Conservation (phyloP, 164 flowering plant genomes). For the Dillenia suffruticosa region DNA sequence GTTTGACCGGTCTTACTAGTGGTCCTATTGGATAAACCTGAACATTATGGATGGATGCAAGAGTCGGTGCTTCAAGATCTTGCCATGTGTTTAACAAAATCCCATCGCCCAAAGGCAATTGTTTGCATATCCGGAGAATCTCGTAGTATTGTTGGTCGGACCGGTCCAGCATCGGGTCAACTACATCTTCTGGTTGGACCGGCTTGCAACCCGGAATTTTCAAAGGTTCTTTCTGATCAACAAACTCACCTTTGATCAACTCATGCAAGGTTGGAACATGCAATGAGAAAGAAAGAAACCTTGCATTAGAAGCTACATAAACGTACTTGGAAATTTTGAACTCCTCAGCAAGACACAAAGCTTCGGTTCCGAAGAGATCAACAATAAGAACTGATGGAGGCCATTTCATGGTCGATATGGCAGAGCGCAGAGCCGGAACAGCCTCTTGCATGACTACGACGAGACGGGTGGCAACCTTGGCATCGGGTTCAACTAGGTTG, state of each 20-base stretch:
- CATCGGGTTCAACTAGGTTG: slow-evolving; percentile 1
- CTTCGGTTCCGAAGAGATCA: slow-evolving; percentile 14
- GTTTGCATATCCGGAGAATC: neutral
- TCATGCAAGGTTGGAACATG: slow-evolving; percentile 11
- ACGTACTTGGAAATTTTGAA: slow-evolving; percentile 11
- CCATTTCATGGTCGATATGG: neutral
- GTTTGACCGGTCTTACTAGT: neutral
- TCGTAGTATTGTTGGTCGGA: slow-evolving; percentile 1
- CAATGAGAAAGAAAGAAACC: slow-evolving; percentile 5
- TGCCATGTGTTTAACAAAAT: slow-evolving; percentile 13
- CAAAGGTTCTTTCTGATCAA: slow-evolving; percentile 8
- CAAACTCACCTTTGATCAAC: slow-evolving; percentile 9
- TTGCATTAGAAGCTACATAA: slow-evolving; percentile 9
- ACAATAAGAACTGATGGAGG: slow-evolving; percentile 13
- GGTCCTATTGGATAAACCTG: slow-evolving; percentile 18
- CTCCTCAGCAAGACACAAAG: slow-evolving; percentile 9
- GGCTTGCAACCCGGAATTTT: slow-evolving; percentile 17
- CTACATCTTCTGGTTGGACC: slow-evolving; percentile 12
- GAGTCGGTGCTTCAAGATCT: slow-evolving; percentile 7
- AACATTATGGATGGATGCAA: slow-evolving; percentile 4
- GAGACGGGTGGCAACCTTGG: neutral
- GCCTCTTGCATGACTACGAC: slow-evolving; percentile 4
- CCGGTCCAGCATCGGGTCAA: slow-evolving; percentile 15
- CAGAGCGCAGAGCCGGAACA: neutral
- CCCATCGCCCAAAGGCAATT: slow-evolving; percentile 5